A percentile compares a stretch with the other conserved stretches of the same genome.
Conservation (phyloP, 2,329 filamentous ascomycete species). For the Trichoderma aggressivum region DNA sequence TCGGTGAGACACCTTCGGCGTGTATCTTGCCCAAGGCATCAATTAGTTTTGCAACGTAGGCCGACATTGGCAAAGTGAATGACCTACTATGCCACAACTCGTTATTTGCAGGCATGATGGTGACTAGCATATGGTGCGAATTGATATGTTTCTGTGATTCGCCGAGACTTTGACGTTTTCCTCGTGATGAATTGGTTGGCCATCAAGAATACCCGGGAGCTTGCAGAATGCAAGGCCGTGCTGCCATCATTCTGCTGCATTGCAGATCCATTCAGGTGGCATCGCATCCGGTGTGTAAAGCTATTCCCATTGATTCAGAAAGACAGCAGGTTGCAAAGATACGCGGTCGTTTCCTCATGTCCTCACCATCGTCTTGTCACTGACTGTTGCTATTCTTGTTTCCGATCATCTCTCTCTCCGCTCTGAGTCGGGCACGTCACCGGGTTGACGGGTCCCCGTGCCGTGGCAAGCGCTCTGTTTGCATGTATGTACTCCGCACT, state of each 20-base stretch:
- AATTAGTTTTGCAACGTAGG: neutral
- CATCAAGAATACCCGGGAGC: neutral
- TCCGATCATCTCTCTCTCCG: neutral
- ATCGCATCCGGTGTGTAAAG: neutral
- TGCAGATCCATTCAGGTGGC: neutral
- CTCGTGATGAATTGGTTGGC: neutral
- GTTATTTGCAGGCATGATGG: neutral
- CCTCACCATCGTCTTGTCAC: neutral
- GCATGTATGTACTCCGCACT: neutral
- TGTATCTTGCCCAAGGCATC: neutral
- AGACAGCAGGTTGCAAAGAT: neutral
- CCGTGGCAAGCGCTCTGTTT: slow-evolving; percentile 11
- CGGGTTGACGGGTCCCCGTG: neutral
- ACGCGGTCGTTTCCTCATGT: neutral
- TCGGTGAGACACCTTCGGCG: neutral
- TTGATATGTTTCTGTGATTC: neutral
- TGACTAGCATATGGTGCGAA: neutral
- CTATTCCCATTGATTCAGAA: neutral
- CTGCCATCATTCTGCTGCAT: neutral
- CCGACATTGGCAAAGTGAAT: neutral
- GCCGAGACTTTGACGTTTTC: neutral
- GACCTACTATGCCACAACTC: neutral
- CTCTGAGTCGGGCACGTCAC: neutral
- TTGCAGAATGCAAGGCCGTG: neutral
- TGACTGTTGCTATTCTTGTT: slow-evolving; percentile 12